Evolutionary conservation across 768 basidiomycete genomes (phyloP).

Genomic region (Pilatotrama ljubarskyi): DNA sequence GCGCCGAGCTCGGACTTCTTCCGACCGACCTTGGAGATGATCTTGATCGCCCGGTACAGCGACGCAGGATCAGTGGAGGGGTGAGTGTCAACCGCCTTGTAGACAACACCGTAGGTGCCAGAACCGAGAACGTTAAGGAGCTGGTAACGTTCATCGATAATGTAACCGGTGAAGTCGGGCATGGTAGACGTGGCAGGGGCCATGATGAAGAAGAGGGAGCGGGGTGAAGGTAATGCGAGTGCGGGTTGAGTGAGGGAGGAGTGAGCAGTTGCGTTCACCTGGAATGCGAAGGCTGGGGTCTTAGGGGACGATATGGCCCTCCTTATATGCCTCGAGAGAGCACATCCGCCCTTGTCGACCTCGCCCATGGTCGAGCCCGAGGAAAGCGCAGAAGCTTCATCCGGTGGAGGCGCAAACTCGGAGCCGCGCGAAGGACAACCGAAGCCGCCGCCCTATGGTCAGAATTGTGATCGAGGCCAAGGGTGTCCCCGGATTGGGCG

Average conservation of each 20-base stretch:
- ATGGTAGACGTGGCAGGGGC: conserved; percentile 12
- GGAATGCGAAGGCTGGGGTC: conserved; percentile 8
- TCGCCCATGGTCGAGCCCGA: neutral
- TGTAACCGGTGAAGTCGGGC: conserved; percentile 21
- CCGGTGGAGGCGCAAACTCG: neutral
- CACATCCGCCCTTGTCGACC: neutral
- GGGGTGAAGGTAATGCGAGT: neutral
- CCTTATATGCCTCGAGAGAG: neutral
- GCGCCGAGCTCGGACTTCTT: conserved; percentile 1
- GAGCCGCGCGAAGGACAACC: neutral
- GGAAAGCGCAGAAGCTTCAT: neutral
- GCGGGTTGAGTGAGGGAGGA: neutral
- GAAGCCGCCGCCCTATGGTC: neutral
- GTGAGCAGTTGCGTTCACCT: conserved; percentile 13
- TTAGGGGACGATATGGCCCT: conserved; percentile 2
- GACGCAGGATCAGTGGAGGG: neutral
- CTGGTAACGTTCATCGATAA: conserved; percentile 71
- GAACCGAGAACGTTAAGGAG: conserved; percentile 83
- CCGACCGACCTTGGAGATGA: conserved; percentile 18
- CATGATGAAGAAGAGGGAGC: conserved; percentile 12
- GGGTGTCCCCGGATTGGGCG: neutral
- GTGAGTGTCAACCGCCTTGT: conserved; percentile 65
- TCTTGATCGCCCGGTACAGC: conserved; percentile 24
- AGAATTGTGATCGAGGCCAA: conserved; percentile 6
- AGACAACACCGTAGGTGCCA: conserved; percentile 97